Percentiles rank a stretch among this genome's conserved stretches.
phyloP scores from a whole-genome alignment of 805 yeast genomes.

The Diddensiella transvaalensis region DNA sequence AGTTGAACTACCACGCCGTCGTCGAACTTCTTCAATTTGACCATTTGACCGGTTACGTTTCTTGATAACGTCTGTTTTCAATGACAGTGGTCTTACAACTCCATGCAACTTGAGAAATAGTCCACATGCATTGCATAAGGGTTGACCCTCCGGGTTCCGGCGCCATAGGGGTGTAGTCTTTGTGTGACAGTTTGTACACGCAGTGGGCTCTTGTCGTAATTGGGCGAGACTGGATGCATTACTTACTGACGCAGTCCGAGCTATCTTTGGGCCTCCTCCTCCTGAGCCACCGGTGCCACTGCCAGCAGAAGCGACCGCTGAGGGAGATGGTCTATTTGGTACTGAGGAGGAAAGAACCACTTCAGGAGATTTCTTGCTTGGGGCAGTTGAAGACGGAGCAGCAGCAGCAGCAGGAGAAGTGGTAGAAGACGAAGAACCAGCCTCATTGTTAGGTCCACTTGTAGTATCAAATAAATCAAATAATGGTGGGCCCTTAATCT shows the following conservation, averaged over 20 bases:
- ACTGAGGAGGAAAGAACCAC: not conserved
- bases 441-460: not conserved
- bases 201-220: constrained; percentile 29
- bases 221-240: constrained; percentile 16
- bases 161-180: constrained; percentile 95
- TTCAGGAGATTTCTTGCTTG: not conserved
- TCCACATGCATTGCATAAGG: constrained; percentile 96
- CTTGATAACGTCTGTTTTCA: constrained; percentile 89
- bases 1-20: not conserved
- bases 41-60: constrained; percentile 64
- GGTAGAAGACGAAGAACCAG: not conserved
- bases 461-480: not conserved
- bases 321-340: not conserved
- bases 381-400: not conserved
- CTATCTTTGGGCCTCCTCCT: constrained; percentile 9
- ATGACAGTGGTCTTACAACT: constrained; percentile 85
- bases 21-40: constrained; percentile 6
- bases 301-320: not conserved
- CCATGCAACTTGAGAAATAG: constrained; percentile 89
- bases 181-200: constrained; percentile 86
- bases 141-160: constrained; percentile 86
- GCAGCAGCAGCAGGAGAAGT: not conserved
- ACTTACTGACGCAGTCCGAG: constrained; percentile 16
- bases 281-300: not conserved
- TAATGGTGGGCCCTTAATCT: constrained; percentile 2